Conservation (phyloP, 768 basidiomycete genomes). For the Ramaria sp. region DNA sequence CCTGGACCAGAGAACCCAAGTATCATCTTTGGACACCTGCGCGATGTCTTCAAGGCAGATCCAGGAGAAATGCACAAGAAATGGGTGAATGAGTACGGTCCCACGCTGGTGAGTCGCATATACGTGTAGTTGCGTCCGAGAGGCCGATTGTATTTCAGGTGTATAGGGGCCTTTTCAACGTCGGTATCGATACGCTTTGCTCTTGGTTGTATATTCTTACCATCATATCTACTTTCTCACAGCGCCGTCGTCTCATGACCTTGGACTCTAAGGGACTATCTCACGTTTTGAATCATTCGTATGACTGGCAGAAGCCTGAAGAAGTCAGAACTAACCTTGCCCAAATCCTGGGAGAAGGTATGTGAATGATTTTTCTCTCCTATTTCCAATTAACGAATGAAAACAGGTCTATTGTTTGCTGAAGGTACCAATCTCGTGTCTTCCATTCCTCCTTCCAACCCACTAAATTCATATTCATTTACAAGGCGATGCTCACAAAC, state of each 20-base stretch:
- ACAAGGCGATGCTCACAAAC: constrained; percentile 24
- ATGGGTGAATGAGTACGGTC: constrained; percentile 41
- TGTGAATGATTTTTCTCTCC: not conserved
- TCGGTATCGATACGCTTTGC: not conserved
- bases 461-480: no score
- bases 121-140: not conserved
- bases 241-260: constrained; percentile 38
- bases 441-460: not conserved
- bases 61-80: constrained; percentile 26
- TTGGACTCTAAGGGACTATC: constrained; percentile 51
- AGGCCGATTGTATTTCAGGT: not conserved
- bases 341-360: constrained; percentile 27
- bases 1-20: constrained; percentile 38
- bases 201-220: not conserved
- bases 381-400: not conserved
- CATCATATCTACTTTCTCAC: not conserved
- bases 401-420: constrained; percentile 36
- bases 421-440: constrained; percentile 19
- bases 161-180: not conserved
- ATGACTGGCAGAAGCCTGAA: constrained; percentile 47
- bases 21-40: constrained; percentile 38
- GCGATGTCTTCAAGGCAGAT: constrained; percentile 31
- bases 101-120: constrained; percentile 21
- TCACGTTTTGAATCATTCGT: constrained; percentile 48
- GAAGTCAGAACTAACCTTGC: constrained; percentile 25